phyloP scores from a whole-genome alignment of 345 rosid species.

The Punica granatum region DNA sequence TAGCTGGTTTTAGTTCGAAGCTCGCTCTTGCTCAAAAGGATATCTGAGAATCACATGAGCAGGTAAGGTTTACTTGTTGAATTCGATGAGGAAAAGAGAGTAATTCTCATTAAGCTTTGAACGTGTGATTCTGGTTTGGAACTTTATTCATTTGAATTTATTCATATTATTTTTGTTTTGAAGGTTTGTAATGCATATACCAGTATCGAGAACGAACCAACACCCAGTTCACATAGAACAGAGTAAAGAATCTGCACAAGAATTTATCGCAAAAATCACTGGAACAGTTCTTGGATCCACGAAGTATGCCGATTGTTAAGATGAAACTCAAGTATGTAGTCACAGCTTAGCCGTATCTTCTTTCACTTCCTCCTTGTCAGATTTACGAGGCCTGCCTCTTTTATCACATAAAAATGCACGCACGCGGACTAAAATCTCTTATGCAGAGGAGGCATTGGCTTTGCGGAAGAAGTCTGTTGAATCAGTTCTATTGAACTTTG shows the following conservation, averaged over 20 bases:
- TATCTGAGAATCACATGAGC: slow-evolving; percentile 51
- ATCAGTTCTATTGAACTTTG: slow-evolving; percentile 73
- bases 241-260: slow-evolving; percentile 50
- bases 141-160: too few relatives aligned
- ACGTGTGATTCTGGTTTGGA: too few relatives aligned
- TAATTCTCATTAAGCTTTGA: too few relatives aligned
- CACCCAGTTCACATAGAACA: slow-evolving; percentile 43
- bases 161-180: slow-evolving; percentile 8
- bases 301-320: too few relatives aligned
- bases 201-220: slow-evolving; percentile 33
- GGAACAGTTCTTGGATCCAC: slow-evolving; percentile 61
- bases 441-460: slow-evolving; percentile 78
- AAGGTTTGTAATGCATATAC: slow-evolving; percentile 56
- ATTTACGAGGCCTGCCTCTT: slow-evolving; percentile 87
- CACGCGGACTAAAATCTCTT: slow-evolving; percentile 54
- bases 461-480: slow-evolving; percentile 65
- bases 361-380: slow-evolving; percentile 30
- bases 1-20: slow-evolving; percentile 60
- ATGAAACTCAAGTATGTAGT: not conserved
- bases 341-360: slow-evolving; percentile 1
- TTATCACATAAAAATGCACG: slow-evolving; percentile 58
- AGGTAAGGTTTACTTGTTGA: slow-evolving; percentile 36
- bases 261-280: slow-evolving; percentile 75
- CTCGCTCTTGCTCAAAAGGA: slow-evolving; percentile 64
- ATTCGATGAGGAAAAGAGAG: not conserved